These are phyloP conservation scores for Cunninghamia lanceolata DNA, from an alignment of 75 land plant species.

Conservation along the genomic window DNA sequence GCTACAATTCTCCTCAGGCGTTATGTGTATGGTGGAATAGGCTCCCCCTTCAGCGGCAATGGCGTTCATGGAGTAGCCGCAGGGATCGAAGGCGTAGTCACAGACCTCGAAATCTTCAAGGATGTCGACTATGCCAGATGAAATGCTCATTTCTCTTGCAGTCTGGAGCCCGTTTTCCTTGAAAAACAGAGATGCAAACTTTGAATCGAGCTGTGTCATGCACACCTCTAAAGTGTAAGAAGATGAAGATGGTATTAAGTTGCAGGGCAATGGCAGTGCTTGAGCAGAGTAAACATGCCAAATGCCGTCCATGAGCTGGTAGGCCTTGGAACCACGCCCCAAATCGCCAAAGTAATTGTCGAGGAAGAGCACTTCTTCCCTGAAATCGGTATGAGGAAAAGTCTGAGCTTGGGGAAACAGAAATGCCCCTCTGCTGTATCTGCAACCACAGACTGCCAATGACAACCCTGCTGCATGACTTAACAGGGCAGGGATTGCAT, in stretches of 20 bases:
- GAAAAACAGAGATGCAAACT: not conserved
- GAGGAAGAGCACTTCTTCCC: conserved; percentile 52
- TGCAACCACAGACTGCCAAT: conserved; percentile 32
- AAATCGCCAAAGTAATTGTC: conserved; percentile 40
- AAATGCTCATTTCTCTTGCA: conserved; percentile 55
- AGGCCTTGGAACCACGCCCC: conserved; percentile 41
- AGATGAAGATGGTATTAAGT: not conserved
- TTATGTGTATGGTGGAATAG: conserved; percentile 72
- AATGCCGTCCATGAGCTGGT: conserved; percentile 42
- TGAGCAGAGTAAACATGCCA: conserved; percentile 41
- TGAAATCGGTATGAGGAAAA: conserved; percentile 54
- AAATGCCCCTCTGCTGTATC: conserved; percentile 63
- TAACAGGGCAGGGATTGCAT: conserved; percentile 48
- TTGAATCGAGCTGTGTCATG: conserved; percentile 1
- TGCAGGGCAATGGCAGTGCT: not conserved
- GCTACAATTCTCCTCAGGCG: conserved; percentile 74
- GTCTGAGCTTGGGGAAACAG: conserved; percentile 67
- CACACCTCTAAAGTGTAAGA: not conserved
- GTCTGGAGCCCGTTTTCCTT: conserved; percentile 15
- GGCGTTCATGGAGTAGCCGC: conserved; percentile 82
- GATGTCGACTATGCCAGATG: conserved; percentile 51
- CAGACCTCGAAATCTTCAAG: conserved; percentile 45
- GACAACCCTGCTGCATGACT: conserved; percentile 22
- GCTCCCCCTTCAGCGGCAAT: conserved; percentile 38
- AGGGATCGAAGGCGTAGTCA: conserved; percentile 69